phyloP scores from a whole-genome alignment of 495 filamentous ascomycete species.

The Apodospora peruviana region DNA sequence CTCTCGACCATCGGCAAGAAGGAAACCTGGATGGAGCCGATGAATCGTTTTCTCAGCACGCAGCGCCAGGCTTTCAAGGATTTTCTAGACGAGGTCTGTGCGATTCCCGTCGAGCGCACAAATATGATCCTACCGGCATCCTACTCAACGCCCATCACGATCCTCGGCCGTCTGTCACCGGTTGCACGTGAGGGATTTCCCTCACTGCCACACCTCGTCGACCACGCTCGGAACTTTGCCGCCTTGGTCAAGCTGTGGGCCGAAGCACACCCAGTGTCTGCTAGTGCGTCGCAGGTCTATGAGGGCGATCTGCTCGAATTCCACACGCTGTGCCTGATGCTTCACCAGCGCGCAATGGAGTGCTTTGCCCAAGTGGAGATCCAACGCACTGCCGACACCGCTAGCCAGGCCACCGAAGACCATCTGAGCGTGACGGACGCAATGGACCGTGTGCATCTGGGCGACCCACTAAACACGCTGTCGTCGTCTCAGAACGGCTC shows the following conservation, averaged over 20 bases:
- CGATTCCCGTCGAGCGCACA: constrained; percentile 65
- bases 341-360: constrained; percentile 61
- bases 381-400: constrained; percentile 51
- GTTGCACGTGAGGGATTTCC: constrained; percentile 91
- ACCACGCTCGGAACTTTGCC: constrained; percentile 82
- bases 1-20: constrained; percentile 91
- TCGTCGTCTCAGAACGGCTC: constrained; percentile 23
- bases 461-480: constrained; percentile 25
- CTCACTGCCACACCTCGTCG: constrained; percentile 88
- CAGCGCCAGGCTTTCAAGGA: constrained; percentile 71
- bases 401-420: constrained; percentile 54
- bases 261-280: constrained; percentile 48
- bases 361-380: constrained; percentile 25
- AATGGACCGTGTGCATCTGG: constrained; percentile 59
- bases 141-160: constrained; percentile 89
- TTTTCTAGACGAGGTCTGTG: constrained; percentile 82
- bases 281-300: constrained; percentile 39
- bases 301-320: constrained; percentile 65
- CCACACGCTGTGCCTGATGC: constrained; percentile 64
- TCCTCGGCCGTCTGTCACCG: constrained; percentile 74
- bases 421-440: constrained; percentile 67
- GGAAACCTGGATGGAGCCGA: constrained; percentile 98
- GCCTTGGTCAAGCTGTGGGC: constrained; percentile 87
- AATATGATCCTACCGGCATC: constrained; percentile 67
- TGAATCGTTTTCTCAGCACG: constrained; percentile 73